Evolutionary conservation across 352 stramenopile genomes (phyloP).

Genomic region (Phytophthora podocarpi): DNA sequence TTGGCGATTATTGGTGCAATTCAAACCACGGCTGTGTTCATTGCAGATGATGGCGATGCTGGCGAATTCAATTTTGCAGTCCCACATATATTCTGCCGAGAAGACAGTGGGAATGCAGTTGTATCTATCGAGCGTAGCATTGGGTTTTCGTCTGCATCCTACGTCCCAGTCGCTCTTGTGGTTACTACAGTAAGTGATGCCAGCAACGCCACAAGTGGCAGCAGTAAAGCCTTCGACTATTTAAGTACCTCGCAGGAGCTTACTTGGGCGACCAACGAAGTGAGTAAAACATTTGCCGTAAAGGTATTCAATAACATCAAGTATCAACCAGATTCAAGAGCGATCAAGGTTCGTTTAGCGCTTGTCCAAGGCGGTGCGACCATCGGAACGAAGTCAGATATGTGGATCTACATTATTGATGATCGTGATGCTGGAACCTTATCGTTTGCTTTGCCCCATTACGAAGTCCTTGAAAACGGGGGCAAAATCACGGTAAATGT

Average conservation of each 20-base stretch:
- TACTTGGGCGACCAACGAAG: conserved; percentile 59
- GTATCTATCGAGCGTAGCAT: conserved; percentile 56
- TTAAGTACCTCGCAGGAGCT: conserved; percentile 49
- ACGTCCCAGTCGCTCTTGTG: conserved; percentile 53
- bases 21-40: conserved; percentile 45
- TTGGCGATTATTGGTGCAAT: conserved; percentile 45
- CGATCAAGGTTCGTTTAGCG: conserved; percentile 59
- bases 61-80: conserved; percentile 65
- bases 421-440: conserved; percentile 76
- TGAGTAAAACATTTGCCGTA: conserved; percentile 58
- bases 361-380: conserved; percentile 57
- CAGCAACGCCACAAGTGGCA: conserved; percentile 68
- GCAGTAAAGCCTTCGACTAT: conserved; percentile 73
- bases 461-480: conserved; percentile 67
- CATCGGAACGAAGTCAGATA: conserved; percentile 48
- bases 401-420: conserved; percentile 79
- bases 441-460: conserved; percentile 57
- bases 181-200: conserved; percentile 53
- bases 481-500: conserved; percentile 51
- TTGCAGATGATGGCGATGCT: conserved; percentile 66
- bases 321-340: conserved; percentile 51
- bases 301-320: conserved; percentile 77
- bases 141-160: conserved; percentile 65
- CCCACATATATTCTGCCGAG: conserved; percentile 60
- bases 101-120: conserved; percentile 66